Base-by-base conservation (phyloP, 441 rosid genomes). In the Hypseocharis bilobata region DNA sequence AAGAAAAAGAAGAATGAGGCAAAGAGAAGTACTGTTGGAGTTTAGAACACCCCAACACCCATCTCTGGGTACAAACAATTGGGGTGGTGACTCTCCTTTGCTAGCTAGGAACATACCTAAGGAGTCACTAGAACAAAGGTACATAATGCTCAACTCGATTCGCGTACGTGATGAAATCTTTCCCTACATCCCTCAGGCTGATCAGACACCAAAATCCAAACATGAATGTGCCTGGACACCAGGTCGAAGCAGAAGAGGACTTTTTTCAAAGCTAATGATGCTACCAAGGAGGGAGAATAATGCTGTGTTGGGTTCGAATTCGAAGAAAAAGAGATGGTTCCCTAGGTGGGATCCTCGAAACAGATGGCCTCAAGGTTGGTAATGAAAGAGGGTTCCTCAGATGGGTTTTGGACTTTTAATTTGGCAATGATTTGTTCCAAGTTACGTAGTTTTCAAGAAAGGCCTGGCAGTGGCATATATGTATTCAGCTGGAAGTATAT, bases 291-390 rank as follows among this genome's bases (percentile, higher is more conserved):
- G 71, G 63, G 70, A 68, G 66, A 71, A 67, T 45, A 70, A 64
- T 56, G 34, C 28, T 25, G 29, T 20, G 6, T 36, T 69, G 20
- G 81, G 76, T 40, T 44, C 58, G 3, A 42, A 57, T 6, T 59
- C 71, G 7, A 72, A 64, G 70, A 81, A 69, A 40, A 78, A 40
- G 63, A 78, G 74, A 63, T 77, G 85, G 81, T 69, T 80, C 23
- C 82, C 73, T 0, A 76, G 80, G 72, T 75, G 77, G 85, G 84
- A 85, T 69, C 81, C 76, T 66, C 71, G 51, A 38, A 72, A 80
- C 16, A 78, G 85, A 54, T 83, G 87, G 89, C 86, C 86, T 77
- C 80, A 80, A 63, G 85, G 89, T 38, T 85, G 86, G 85, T 78
- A 81, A 47, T 10, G 3, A 4, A 2, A n/a, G n/a, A n/a, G n/a